phyloP scores from a whole-genome alignment of 2,329 filamentous ascomycete species.

The Hirsutella rhossiliensis region DNA sequence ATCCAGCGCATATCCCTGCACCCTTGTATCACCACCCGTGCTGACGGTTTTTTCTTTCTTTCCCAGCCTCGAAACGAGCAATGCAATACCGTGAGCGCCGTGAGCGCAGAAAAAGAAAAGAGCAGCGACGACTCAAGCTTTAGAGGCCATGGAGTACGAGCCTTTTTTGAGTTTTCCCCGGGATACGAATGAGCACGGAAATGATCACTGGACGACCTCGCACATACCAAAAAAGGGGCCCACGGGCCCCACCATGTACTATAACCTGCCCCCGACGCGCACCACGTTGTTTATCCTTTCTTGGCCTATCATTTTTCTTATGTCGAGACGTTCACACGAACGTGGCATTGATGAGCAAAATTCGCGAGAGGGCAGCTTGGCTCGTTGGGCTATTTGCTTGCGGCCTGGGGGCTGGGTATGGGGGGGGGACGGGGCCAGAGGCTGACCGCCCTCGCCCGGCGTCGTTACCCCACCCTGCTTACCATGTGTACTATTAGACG shows the following conservation, averaged over 20 bases:
- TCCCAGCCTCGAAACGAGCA: slow-evolving; percentile 20
- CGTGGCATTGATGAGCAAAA: too few relatives aligned
- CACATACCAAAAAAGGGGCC: not conserved
- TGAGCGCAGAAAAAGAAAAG: slow-evolving; percentile 25
- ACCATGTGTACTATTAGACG: not conserved
- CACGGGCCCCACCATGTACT: not conserved
- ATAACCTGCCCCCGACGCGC: not conserved
- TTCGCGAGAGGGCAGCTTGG: too few relatives aligned
- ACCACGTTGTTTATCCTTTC: not conserved
- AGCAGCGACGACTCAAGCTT: slow-evolving; percentile 23
- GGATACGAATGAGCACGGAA: not conserved
- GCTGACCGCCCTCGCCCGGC: not conserved
- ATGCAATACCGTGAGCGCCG: slow-evolving; percentile 23
- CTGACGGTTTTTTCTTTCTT: not conserved
- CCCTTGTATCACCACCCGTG: not conserved
- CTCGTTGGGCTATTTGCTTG: not conserved
- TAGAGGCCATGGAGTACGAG: slow-evolving; percentile 6
- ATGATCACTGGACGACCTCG: slow-evolving; percentile 1
- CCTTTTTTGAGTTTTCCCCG: not conserved
- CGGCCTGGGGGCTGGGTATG: not conserved
- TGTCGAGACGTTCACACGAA: not conserved
- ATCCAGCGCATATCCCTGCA: not conserved
- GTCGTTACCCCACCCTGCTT: not conserved
- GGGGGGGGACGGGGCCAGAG: not conserved
- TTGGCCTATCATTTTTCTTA: not conserved